phyloP scores from a whole-genome alignment of 345 rosid species.

The Litchi chinensis region DNA sequence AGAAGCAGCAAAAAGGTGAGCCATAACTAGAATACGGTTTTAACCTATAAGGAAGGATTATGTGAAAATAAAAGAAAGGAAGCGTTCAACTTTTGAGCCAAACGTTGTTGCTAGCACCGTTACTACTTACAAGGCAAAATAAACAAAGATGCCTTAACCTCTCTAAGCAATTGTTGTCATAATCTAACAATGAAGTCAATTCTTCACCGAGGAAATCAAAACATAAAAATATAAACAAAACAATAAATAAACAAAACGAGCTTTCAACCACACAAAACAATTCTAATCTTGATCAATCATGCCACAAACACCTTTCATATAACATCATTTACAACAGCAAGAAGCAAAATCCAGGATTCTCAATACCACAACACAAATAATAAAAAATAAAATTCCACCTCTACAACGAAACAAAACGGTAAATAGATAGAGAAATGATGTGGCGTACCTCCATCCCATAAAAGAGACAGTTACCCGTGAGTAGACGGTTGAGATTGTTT shows the following conservation, averaged over 20 bases:
- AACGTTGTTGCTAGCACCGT: constrained; percentile 3
- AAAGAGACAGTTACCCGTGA: constrained; percentile 47
- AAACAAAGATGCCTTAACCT: constrained; percentile 18
- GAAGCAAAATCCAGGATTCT: constrained; percentile 1
- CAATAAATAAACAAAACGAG: not conserved
- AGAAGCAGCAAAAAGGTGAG: not conserved
- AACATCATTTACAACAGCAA: not conserved
- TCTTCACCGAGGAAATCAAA: not conserved
- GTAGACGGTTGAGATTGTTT: constrained; percentile 15
- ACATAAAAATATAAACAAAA: not conserved
- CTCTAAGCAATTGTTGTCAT: constrained; percentile 1
- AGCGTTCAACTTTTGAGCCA: not conserved
- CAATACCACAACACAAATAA: not conserved
- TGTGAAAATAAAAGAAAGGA: not conserved
- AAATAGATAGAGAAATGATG: not conserved
- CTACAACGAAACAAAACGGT: not conserved
- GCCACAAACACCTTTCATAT: not conserved
- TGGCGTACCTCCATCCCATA: constrained; percentile 69
- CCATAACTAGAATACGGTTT: not conserved
- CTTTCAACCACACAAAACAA: not conserved
- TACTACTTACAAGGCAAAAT: not conserved
- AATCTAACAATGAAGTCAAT: not conserved
- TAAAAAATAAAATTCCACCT: not conserved
- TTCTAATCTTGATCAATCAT: not conserved
- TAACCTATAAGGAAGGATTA: not conserved